Conservation (phyloP, 2,329 filamentous ascomycete genomes). For the Colletotrichum cereale region DNA sequence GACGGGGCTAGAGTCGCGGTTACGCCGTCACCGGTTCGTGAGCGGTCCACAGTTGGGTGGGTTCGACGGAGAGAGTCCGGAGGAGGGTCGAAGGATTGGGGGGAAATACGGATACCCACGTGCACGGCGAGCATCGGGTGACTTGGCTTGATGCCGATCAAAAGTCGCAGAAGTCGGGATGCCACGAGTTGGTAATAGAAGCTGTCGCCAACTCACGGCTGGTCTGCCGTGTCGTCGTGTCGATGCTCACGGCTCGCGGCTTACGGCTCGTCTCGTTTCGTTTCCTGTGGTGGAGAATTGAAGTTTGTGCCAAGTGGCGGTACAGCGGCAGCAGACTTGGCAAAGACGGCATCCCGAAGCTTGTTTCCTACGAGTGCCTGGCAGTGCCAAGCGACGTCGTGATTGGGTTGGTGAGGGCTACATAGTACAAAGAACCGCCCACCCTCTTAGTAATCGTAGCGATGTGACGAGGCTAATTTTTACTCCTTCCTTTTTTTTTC, state of each 20-base stretch:
- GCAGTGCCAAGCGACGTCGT: not conserved
- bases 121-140: not conserved
- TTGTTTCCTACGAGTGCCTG: constrained; percentile 32
- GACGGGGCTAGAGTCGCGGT: constrained; percentile 3
- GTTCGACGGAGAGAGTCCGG: constrained; percentile 29
- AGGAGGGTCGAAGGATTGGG: constrained; percentile 22
- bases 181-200: not conserved
- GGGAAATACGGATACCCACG: not conserved
- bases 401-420: not conserved
- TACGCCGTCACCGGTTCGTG: not conserved
- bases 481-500: not conserved
- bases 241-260: not conserved
- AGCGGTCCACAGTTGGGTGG: constrained; percentile 25
- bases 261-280: not conserved
- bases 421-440: not conserved
- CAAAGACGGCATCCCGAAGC: constrained; percentile 27
- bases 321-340: constrained; percentile 33
- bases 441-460: not conserved
- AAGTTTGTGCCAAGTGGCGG: constrained; percentile 35
- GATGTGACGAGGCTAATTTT: constrained; percentile 18
- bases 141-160: constrained; percentile 3
- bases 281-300: not conserved
- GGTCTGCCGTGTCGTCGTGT: no score
- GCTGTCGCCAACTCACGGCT: not conserved
- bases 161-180: not conserved